A percentile compares a stretch with the other conserved stretches of the same genome.
phyloP scores from a whole-genome alignment of 2,329 filamentous ascomycete genomes.

The Torrubiella hemipterigena region DNA sequence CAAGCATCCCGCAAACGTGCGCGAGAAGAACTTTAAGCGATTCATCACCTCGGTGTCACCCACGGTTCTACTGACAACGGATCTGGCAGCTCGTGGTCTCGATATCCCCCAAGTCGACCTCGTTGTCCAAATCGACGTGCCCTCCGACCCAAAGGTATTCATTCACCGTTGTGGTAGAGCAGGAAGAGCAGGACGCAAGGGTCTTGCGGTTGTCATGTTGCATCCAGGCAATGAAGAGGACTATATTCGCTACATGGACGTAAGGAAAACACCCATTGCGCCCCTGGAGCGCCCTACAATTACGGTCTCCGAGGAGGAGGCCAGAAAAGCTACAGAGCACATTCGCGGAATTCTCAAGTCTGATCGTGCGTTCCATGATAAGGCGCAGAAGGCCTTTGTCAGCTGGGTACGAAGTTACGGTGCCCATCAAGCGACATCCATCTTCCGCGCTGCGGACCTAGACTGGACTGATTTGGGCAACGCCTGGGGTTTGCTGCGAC shows the following conservation, averaged over 20 bases:
- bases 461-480: constrained; percentile 74
- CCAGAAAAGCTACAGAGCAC: constrained; percentile 37
- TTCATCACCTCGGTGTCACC: constrained; percentile 67
- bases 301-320: constrained; percentile 48
- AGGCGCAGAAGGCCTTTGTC: constrained; percentile 83
- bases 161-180: constrained; percentile 87
- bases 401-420: constrained; percentile 87
- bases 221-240: constrained; percentile 80
- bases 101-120: constrained; percentile 89
- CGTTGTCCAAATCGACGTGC: constrained; percentile 77
- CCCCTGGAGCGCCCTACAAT: constrained; percentile 47
- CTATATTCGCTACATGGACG: constrained; percentile 75
- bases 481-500: constrained; percentile 74
- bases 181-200: constrained; percentile 76
- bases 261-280: constrained; percentile 74
- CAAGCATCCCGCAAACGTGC: constrained; percentile 78
- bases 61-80: constrained; percentile 79
- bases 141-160: constrained; percentile 82
- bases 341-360: constrained; percentile 47
- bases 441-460: constrained; percentile 72
- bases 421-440: constrained; percentile 82
- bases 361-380: constrained; percentile 60
- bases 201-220: constrained; percentile 75
- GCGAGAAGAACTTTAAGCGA: constrained; percentile 73
- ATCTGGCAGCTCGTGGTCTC: constrained; percentile 79